Conservation (phyloP, 179 eudicot genomes). For the Silene coronaria region DNA sequence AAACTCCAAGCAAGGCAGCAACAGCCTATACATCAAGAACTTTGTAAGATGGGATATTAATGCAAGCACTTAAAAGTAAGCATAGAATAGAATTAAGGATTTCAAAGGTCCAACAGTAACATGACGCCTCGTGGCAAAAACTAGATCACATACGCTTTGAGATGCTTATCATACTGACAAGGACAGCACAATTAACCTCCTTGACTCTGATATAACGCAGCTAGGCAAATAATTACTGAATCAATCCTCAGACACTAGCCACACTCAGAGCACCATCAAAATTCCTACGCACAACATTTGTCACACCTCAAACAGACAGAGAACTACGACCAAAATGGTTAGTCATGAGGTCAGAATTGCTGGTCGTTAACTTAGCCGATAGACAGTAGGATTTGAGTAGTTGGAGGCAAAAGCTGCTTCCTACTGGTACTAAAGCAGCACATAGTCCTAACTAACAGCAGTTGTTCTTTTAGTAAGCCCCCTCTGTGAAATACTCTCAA, state of each 20-base stretch:
- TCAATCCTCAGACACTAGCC: too few species aligned
- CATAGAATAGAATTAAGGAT: not conserved
- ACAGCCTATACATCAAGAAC: conserved; percentile 39
- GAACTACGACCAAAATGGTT: not conserved
- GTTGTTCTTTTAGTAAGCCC: too few species aligned
- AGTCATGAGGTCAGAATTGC: not conserved
- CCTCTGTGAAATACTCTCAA: too few species aligned
- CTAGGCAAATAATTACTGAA: too few species aligned
- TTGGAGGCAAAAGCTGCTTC: not conserved
- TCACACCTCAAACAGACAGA: too few species aligned
- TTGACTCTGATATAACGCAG: not conserved
- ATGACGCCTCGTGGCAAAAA: not conserved
- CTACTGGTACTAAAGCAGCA: too few species aligned
- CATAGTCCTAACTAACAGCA: too few species aligned
- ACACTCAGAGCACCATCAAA: too few species aligned
- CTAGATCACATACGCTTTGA: not conserved
- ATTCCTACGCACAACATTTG: too few species aligned
- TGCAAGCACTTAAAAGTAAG: not conserved
- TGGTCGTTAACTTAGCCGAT: not conserved
- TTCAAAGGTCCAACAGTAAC: not conserved
- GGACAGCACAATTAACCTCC: not conserved
- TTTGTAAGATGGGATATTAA: conserved; percentile 10
- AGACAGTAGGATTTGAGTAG: not conserved
- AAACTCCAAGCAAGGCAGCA: conserved; percentile 52
- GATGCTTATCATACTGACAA: not conserved